Evolutionary conservation across 2,329 filamentous ascomycete genomes (phyloP), one percentile per base, ranked within the genome.

Genomic region (Cryphonectria naterciae): DNA sequence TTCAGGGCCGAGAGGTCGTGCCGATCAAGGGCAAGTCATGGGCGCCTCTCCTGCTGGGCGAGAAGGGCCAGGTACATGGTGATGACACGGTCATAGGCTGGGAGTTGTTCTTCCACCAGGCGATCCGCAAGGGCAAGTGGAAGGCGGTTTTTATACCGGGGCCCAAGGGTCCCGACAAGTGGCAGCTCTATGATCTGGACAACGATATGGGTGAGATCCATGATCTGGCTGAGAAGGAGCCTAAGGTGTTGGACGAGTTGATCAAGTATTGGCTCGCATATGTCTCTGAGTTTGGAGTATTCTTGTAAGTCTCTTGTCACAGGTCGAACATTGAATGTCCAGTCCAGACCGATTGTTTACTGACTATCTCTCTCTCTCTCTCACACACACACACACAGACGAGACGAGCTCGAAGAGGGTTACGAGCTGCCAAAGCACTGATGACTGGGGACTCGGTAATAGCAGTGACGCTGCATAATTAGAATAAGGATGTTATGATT

Each of bases 281-380:
- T 56, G 77, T 80, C 28, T 77, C 88, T 11, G 88, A 91, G 76
- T 88, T 85, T 0, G 88, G 88, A 2, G 86, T 90, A 1, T 81
- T 89, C 22, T 19, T 64, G 61, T 64, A 46, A 64, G 61, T 64
- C n/a, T 7, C n/a, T 25, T 25, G 43, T 11, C 43, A 62, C 32
- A 41, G 39, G 39, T 46, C 7, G 4, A 28, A 37, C 1, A 5
- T 15, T 7, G 11, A 17, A 19, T 4, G 39, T 63, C 37, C 15
- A 22, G 22, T 10, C 10, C 10, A 39, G 19, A 62, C 37, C 8
- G 32, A 37, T 62, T 41, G 19, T 64, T 22, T 43, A 39, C 39
- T 64, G 39, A 46, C n/a, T 11, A n/a, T 64, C 39, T 13, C 7
- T 64, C 7, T 62, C 17, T 32, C 32, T 2, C 32, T 32, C 32